These are phyloP conservation scores for Thelonectria blattea DNA, from an alignment of 2,329 filamentous ascomycete genomes.

Conservation along the genomic window DNA sequence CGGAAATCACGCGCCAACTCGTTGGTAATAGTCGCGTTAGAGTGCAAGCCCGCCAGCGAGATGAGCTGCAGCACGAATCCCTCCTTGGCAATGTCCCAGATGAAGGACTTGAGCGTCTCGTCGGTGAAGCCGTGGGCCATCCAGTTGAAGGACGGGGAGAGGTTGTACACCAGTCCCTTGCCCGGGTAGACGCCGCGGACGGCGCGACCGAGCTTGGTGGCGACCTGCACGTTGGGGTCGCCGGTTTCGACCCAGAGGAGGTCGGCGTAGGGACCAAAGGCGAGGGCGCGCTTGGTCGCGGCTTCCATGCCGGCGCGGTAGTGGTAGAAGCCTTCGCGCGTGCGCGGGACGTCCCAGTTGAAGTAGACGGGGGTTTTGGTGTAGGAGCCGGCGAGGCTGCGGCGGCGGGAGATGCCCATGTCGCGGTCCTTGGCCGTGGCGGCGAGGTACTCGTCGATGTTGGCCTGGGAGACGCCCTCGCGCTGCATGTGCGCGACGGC, in stretches of 20 bases:
- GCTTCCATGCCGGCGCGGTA: conserved; percentile 83
- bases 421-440: conserved; percentile 69
- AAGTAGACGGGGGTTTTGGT: conserved; percentile 76
- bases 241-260: conserved; percentile 97
- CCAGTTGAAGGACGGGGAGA: conserved; percentile 98
- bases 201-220: conserved; percentile 74
- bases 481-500: conserved; percentile 75
- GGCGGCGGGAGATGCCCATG: conserved; percentile 79
- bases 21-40: conserved; percentile 67
- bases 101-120: conserved; percentile 83
- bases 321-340: conserved; percentile 93
- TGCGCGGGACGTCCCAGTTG: conserved; percentile 90
- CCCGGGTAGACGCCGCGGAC: conserved; percentile 74
- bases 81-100: conserved; percentile 94
- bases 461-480: conserved; percentile 67
- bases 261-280: conserved; percentile 91
- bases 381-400: conserved; percentile 71
- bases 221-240: conserved; percentile 81
- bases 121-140: conserved; percentile 91
- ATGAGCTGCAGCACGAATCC: conserved; percentile 77
- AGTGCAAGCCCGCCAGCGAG: conserved; percentile 70
- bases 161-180: conserved; percentile 95
- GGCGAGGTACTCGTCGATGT: conserved; percentile 71
- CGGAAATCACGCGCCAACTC: conserved; percentile 86
- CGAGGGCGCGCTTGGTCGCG: conserved; percentile 90